Conservation (phyloP, 129 eudicot species). For the Flaveria brownii region DNA sequence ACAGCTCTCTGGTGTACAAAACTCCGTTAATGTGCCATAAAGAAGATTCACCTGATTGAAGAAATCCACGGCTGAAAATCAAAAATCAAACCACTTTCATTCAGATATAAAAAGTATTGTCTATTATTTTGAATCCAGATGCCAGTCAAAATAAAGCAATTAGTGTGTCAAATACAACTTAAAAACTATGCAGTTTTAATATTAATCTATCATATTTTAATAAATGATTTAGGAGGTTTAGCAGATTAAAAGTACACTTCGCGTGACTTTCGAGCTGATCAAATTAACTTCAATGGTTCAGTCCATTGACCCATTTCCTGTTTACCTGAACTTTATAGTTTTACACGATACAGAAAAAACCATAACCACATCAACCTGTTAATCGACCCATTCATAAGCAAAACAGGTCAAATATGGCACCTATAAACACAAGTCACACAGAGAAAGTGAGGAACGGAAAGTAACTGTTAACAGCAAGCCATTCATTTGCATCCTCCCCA, state of each 20-base stretch:
- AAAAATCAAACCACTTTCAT: slow-evolving; percentile 23
- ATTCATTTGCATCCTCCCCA: slow-evolving; percentile 86
- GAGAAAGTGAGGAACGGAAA: slow-evolving; percentile 31
- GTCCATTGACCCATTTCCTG: too few species aligned
- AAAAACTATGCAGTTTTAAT: neutral
- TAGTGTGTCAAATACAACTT: neutral
- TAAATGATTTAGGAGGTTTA: neutral
- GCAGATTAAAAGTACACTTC: neutral
- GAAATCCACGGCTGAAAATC: slow-evolving; percentile 88
- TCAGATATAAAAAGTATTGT: too few species aligned
- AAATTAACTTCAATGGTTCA: too few species aligned
- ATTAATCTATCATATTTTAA: neutral
- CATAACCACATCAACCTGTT: neutral
- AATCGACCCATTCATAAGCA: neutral
- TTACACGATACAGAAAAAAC: neutral
- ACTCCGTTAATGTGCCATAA: slow-evolving; percentile 83
- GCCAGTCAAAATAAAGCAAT: neutral
- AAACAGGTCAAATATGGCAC: neutral
- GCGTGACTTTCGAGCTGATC: neutral
- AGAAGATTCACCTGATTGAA: slow-evolving; percentile 98
- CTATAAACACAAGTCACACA: neutral
- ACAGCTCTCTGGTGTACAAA: slow-evolving; percentile 84
- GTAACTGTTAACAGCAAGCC: slow-evolving; percentile 93
- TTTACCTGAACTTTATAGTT: neutral
- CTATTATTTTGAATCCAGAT: too few species aligned